Base-by-base conservation (phyloP, 208 protist species). In the Wallacemonas sp. region DNA sequence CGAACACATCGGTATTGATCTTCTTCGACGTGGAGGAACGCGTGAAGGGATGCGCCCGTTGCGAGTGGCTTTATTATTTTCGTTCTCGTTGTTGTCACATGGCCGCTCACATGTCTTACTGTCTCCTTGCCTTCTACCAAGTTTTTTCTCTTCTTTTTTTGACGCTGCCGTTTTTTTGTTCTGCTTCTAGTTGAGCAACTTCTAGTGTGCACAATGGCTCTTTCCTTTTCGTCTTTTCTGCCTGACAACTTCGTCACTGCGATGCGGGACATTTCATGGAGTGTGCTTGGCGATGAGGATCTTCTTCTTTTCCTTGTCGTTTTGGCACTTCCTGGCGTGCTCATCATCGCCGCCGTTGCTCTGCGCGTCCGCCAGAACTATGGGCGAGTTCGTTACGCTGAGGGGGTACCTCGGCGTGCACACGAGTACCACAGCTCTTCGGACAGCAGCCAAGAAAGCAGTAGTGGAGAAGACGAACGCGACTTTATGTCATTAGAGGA, bases 221-320 rank as follows among this genome's bases (percentile, higher is more conserved):
- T 62, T 46, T 62, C 39, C 9, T 62, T 62, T 46, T 62, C 39
- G 22, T 62, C 39, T 1, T 62, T 62, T 1, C 39, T 62, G 12
- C 39, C 55, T 21, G 39, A 62, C 37, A 37, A 44, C 38, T 62
- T 48, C 22, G 39, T 62, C 21, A 34, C 34, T 5, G 24, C 32
- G 0, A 54, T 85, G 30, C 64, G 72, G 19, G 29, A 19, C 10
- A 13, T 74, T 41, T 78, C 75, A 9, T 54, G 66, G 53, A 58
- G 38, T 3, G 15, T 71, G 26, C 71, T 81, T 17, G 75, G 66
- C 21, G 75, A 81, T 60, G 79, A 81, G 63, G 69, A 81, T 32
- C 39, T 81, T 0, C 37, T 76, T 0, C 21, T 81, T 32, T 71
- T 73, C 30, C 19, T 79, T 21, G 24, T 79, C 10, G 57, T 63